Base-by-base conservation (phyloP, 2,329 filamentous ascomycete genomes). In the Didymella sp. region DNA sequence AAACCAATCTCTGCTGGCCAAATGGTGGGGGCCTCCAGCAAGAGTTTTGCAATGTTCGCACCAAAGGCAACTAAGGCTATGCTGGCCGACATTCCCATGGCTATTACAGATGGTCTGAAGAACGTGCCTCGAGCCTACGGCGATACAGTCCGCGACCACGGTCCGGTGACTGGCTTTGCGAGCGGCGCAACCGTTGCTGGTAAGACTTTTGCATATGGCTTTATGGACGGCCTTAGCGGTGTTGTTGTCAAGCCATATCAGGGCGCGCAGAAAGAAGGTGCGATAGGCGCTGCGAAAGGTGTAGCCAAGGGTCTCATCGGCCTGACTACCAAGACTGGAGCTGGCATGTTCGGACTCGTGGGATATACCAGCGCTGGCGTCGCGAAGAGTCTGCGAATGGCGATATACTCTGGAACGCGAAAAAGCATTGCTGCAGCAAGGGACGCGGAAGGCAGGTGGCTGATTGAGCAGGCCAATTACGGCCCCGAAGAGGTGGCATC, bases 121-220 rank as follows among this genome's bases (percentile, higher is more conserved):
- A 95, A 96, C 67, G 87, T 89, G 4, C 92, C 92, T 1, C 86
- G 84, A 62, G 78, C 94, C 0, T 96, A 95, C 69, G 89, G 92
- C 42, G 92, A 96, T 65, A 85, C 88, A 1, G 85, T 95, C 1
- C 84, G 90, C 5, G 87, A 88, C 4, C 78, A 83, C 1, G 88
- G 90, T 49, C 89, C 89, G 61, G 89, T 96, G 4, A 91, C 89
- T 0, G 88, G 86, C 40, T 79, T 95, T 43, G 82, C 84, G 41
- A 89, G 86, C 56, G 92, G 92, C 0, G 77, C 95, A 21, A 86
- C 82, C 58, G 86, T 91, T 31, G 92, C 91, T 1, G 85, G 89
- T 2, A 91, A 82, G 73, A 89, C 90, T 68, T 87, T 94, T 51
- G 87, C 85, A 0, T 83, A 87, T 51, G 90, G 91, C 0, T 79